Percentiles rank a stretch among this genome's conserved stretches.
These are phyloP conservation scores for Astraeus odoratus DNA, from an alignment of 768 basidiomycete species.

Conservation along the genomic window DNA sequence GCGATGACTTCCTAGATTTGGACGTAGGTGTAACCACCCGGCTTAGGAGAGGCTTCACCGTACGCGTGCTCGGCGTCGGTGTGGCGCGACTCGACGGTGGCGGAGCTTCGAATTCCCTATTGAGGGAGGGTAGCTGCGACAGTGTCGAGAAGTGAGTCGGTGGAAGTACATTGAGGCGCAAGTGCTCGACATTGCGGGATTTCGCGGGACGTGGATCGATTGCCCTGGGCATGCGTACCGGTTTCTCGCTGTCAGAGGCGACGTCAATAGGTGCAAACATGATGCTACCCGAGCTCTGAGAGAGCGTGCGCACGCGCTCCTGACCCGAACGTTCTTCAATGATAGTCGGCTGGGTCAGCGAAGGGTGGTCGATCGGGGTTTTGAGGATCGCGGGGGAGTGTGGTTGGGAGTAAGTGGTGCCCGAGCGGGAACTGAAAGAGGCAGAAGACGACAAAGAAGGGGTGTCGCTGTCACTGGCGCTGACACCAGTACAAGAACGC, in stretches of 20 bases:
- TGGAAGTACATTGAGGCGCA: conserved; percentile 23
- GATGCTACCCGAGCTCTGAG: conserved; percentile 17
- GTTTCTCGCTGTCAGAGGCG: conserved; percentile 17
- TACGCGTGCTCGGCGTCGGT: conserved; percentile 4
- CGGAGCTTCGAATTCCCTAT: conserved; percentile 1
- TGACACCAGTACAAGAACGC: conserved; percentile 22
- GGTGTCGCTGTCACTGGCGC: conserved; percentile 36
- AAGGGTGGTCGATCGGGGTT: conserved; percentile 27
- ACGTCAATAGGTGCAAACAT: conserved; percentile 15
- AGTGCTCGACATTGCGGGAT: conserved; percentile 23
- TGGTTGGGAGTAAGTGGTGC: conserved; percentile 22
- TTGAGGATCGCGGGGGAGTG: conserved; percentile 23
- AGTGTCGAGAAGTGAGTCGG: conserved; percentile 12
- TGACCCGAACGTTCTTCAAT: conserved; percentile 30
- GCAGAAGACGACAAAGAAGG: conserved; percentile 42
- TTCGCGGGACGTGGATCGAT: conserved; percentile 13
- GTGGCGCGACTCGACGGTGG: not conserved
- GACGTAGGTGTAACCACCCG: conserved; percentile 21
- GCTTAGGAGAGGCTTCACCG: conserved; percentile 18
- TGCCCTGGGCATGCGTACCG: conserved; percentile 1
- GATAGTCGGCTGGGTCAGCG: conserved; percentile 27
- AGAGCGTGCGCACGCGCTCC: conserved; percentile 7
- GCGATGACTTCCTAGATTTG: conserved; percentile 10
- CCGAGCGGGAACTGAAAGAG: conserved; percentile 31
- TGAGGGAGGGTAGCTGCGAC: conserved; percentile 12